Evolutionary conservation across 1,284 basidiomycete species (phyloP), one percentile per base, ranked within the genome.

Genomic region (Cutaneotrichosporon sp.): DNA sequence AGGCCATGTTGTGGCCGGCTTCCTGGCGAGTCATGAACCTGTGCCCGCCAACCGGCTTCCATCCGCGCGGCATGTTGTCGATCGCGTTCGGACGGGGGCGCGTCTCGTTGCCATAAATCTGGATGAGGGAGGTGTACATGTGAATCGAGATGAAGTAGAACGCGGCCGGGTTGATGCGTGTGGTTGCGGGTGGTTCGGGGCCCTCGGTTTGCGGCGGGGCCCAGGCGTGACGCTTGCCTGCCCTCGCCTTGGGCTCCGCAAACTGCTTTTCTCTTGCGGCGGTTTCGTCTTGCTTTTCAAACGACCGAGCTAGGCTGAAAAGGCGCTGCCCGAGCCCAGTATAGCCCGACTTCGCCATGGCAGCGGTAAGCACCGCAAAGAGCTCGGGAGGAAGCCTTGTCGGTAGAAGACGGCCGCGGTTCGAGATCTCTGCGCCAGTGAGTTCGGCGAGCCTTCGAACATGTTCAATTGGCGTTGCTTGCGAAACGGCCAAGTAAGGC

Each of bases 311-410:
- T 13, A 75, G 58, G 4, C 36, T 42, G 63, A 65, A 77, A 2
- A 79, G 64, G 13, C 76, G 67, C 58, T 77, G 74, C 4, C 73
- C 75, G 0, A 79, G 64, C 7, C 71, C 71, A 0, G 69, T 70
- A 22, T 70, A 65, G 10, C 73, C 73, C 2, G 65, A 57, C 53
- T 76, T 71, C 18, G 68, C 67, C 1, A 78, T 58, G 0, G 65
- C 73, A 3, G 62, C 56, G 2, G 78, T 38, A 7, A 79, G 60
- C 10, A 69, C 64, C 1, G 65, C 32, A 53, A 72, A 77, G 0
- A 76, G 56, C 6, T 56, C 22, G 14, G 69, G 63, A 7, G 66
- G 50, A n/a, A 75, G 59, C 0, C 52, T 34, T 14, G 63, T 38
- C 11, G 70, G 64, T 10, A 36, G 56, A 9, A 67, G 61, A 22